Conservation (phyloP, 2,329 filamentous ascomycete genomes). For the Botrytis hyacinthi region DNA sequence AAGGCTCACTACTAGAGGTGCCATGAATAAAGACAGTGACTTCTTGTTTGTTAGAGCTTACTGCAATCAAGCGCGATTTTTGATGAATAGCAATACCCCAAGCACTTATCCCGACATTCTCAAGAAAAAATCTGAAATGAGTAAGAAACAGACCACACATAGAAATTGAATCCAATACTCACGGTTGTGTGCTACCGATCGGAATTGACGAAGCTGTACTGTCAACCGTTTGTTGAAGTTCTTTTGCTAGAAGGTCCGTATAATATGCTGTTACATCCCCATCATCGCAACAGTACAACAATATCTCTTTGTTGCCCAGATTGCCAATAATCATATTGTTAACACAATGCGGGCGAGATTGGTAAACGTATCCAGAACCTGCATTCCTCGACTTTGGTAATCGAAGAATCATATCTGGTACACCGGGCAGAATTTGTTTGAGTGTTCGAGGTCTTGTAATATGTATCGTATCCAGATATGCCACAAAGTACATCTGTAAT, state of each 20-base stretch:
- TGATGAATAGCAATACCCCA: constrained; percentile 66
- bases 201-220: constrained; percentile 7
- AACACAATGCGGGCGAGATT: constrained; percentile 54
- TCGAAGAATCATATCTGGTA: constrained; percentile 51
- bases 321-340: constrained; percentile 70
- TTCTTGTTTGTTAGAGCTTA: constrained; percentile 69
- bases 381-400: constrained; percentile 43
- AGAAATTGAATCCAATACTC: constrained; percentile 7
- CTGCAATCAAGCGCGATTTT: constrained; percentile 78
- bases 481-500: constrained; percentile 57
- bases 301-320: constrained; percentile 66
- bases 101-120: constrained; percentile 74
- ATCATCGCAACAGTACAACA: constrained; percentile 68
- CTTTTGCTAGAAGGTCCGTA: constrained; percentile 41
- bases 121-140: constrained; percentile 59
- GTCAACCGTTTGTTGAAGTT: background rate
- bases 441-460: constrained; percentile 52
- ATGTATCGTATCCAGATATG: constrained; percentile 56
- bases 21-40: constrained; percentile 50
- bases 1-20: background rate
- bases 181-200: constrained; percentile 26
- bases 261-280: constrained; percentile 73
- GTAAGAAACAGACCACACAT: constrained; percentile 16
- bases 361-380: constrained; percentile 55
- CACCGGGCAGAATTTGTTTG: constrained; percentile 48